Base-by-base conservation (phyloP, 78 protist genomes). In the Emiliania huxleyi region DNA sequence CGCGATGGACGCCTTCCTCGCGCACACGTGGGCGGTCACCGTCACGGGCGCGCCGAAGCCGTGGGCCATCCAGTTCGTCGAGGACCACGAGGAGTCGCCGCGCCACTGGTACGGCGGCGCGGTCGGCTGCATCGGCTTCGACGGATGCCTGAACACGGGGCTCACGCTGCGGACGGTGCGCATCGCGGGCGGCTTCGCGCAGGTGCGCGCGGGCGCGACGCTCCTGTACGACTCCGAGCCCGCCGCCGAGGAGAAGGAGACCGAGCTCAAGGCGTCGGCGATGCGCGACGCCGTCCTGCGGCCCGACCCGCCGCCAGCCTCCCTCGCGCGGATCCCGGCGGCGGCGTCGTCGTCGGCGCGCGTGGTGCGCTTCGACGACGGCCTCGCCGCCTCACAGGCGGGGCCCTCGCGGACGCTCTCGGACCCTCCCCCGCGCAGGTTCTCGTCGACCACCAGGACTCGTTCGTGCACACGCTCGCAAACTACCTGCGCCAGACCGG, bases 1-100 rank as follows among this genome's bases (percentile, higher is more conserved):
- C 91, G 94, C 94, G 83, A 90, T 92, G 37, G 94, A 92, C 69
- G 94, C 94, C 55, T 92, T 92, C 91, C 91, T 92, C n/a, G 81
- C n/a, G 15, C 94, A 92, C 94, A 92, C 91, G 55, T 92, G 94
- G 94, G 94, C 94, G 2, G 94, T 92, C 25, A 92, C 94, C 3
- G 94, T 92, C 26, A 92, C 94, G 15, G 94, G 94, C 22, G 75
- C 83, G 43, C 92, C 92, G 35, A 62, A 52, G 75, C 4, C 62
- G 52, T 55, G 69, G 92, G 89, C 93, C 6, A 77, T 91, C 35
- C 93, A 77, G 52, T 91, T 91, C 52, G 73, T 91, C 29, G 93
- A 91, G 89, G 79, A 91, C 44, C 69, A 77, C 43, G 93, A 91
- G 93, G 33, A 18, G 21, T 46, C 90, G 29, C 91, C 55, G 3